phyloP scores from a whole-genome alignment of 169 alveolate species.

The Eimeria falciformis region DNA sequence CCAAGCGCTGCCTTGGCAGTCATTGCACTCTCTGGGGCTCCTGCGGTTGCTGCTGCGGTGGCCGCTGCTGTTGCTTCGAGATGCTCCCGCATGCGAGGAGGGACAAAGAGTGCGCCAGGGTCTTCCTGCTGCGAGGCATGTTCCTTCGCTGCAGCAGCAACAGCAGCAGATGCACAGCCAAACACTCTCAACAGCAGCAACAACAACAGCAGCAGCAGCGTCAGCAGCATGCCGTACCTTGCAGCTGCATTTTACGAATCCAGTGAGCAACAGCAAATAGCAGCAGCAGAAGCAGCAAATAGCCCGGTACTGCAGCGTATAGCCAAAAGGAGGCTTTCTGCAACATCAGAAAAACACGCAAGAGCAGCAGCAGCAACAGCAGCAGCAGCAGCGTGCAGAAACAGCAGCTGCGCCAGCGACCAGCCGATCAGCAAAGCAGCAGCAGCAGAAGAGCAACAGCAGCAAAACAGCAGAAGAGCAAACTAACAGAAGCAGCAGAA shows the following conservation, averaged over 20 bases:
- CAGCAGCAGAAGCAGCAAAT: not conserved
- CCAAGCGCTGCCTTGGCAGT: not conserved
- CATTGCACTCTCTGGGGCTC: not conserved
- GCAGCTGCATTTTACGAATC: not conserved
- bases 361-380: not conserved
- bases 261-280: not conserved
- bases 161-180: not conserved
- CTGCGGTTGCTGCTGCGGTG: not conserved
- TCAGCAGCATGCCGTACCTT: not conserved
- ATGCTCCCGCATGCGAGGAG: not conserved
- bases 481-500: not conserved
- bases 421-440: too few relatives aligned
- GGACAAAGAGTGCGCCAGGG: constrained; percentile 2
- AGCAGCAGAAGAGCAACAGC: not conserved
- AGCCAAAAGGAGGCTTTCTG: constrained; percentile 23
- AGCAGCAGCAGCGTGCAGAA: not conserved
- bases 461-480: not conserved
- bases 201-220: not conserved
- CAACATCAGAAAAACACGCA: not conserved
- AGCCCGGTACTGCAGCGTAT: not conserved
- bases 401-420: too few relatives aligned
- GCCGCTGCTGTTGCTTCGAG: not conserved
- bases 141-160: not conserved
- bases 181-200: not conserved
- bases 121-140: not conserved